Evolutionary conservation across 1,284 basidiomycete genomes (phyloP).

Genomic region (Fomitopsis pinicola): DNA sequence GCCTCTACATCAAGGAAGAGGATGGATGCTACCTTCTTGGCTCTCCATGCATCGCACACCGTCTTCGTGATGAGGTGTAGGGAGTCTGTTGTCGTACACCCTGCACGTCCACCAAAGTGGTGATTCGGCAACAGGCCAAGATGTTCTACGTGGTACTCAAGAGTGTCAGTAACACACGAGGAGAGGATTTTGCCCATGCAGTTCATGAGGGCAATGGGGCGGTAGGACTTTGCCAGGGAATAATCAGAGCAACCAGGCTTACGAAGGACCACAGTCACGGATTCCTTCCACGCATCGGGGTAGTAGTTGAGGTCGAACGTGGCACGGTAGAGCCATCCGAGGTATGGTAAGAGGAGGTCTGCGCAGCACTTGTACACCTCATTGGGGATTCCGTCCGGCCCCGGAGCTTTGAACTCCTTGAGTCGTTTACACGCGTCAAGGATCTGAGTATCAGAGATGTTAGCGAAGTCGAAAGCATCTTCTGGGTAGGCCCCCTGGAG

Average conservation of each 20-base stretch:
- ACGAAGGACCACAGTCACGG: constrained; percentile 29
- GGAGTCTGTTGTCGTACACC: constrained; percentile 33
- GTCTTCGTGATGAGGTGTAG: constrained; percentile 28
- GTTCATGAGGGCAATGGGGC: constrained; percentile 37
- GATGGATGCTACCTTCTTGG: constrained; percentile 24
- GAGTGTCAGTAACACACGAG: constrained; percentile 20
- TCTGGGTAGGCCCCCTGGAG: constrained; percentile 15
- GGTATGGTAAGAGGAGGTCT: constrained; percentile 21
- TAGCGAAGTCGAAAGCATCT: constrained; percentile 13
- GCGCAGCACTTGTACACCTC: constrained; percentile 23
- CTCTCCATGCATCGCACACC: constrained; percentile 32
- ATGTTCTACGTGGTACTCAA: constrained; percentile 1
- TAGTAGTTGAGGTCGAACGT: constrained; percentile 24
- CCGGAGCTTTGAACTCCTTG: constrained; percentile 9
- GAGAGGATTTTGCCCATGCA: constrained; percentile 33
- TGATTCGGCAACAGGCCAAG: constrained; percentile 17
- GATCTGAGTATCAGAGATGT: constrained; percentile 22
- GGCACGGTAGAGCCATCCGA: constrained; percentile 27
- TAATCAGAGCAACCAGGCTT: constrained; percentile 37
- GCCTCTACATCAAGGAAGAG: constrained; percentile 19
- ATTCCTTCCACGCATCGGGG: constrained; percentile 28
- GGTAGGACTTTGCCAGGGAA: constrained; percentile 28
- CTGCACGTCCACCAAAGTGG: constrained; percentile 33
- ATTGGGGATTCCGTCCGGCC: constrained; percentile 26
- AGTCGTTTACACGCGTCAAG: constrained; percentile 7